A percentile compares a stretch with the other conserved stretches of the same genome.
These are phyloP conservation scores for Cicer judaicum DNA, from an alignment of 306 rosid genomes.

Conservation along the genomic window DNA sequence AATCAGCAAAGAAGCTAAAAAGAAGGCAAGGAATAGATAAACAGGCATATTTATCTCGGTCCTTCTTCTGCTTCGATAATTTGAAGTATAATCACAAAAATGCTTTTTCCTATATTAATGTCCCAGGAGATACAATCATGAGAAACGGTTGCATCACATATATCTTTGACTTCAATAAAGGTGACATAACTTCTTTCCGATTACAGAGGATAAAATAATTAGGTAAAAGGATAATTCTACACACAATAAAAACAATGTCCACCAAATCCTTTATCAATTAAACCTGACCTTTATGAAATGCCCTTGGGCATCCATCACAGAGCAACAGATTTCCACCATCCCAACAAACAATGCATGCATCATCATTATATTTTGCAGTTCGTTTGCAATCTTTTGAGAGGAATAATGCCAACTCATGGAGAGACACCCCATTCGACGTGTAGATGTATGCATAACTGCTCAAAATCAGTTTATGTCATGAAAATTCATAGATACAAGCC, in stretches of 20 bases:
- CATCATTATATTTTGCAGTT: conserved; percentile 86
- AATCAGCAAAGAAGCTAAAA: background rate
- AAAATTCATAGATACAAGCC: conserved; percentile 38
- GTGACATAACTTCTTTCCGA: conserved; percentile 30
- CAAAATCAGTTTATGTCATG: conserved; percentile 48
- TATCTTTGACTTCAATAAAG: conserved; percentile 14
- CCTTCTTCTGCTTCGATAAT: conserved; percentile 21
- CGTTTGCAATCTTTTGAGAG: conserved; percentile 85
- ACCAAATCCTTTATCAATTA: conserved; percentile 22
- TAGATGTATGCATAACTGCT: conserved; percentile 95
- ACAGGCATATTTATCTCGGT: conserved; percentile 1
- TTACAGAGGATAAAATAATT: conserved; percentile 26
- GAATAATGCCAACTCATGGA: conserved; percentile 87
- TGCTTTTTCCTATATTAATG: conserved; percentile 8
- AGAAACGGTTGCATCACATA: conserved; percentile 32
- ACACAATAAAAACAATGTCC: conserved; percentile 14
- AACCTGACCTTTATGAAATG: conserved; percentile 89
- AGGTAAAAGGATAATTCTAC: background rate
- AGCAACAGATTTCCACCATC: conserved; percentile 95
- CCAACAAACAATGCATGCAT: conserved; percentile 89
- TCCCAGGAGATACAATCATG: background rate
- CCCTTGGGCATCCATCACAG: conserved; percentile 99
- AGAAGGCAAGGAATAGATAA: conserved; percentile 15
- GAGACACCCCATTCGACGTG: conserved; percentile 93
- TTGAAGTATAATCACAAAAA: background rate